phyloP scores from a whole-genome alignment of 768 basidiomycete genomes.

The Cubamyces sp. region DNA sequence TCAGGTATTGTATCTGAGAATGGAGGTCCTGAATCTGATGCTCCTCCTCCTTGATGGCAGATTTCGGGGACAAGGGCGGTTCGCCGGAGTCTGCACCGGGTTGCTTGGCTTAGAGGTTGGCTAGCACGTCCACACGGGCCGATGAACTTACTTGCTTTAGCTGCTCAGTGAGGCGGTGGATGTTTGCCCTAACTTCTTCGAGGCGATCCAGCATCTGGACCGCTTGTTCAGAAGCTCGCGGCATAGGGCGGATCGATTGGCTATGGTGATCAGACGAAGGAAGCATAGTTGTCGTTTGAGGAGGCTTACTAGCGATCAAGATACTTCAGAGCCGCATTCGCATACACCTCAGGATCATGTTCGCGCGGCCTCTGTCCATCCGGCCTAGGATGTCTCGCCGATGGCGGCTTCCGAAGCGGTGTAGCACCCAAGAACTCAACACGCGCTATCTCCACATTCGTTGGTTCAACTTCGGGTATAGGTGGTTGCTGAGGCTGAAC shows the following conservation, averaged over 20 bases:
- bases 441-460: slow-evolving; percentile 55
- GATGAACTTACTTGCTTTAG: slow-evolving; percentile 44
- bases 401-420: slow-evolving; percentile 56
- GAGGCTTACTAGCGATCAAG: slow-evolving; percentile 75
- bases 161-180: slow-evolving; percentile 39
- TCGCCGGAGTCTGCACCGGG: slow-evolving; percentile 30
- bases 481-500: slow-evolving; percentile 37
- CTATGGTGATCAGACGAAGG: slow-evolving; percentile 29
- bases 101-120: slow-evolving; percentile 32
- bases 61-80: slow-evolving; percentile 32
- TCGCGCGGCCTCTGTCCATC: slow-evolving; percentile 44
- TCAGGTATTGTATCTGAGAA: slow-evolving; percentile 44
- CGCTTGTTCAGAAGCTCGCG: slow-evolving; percentile 48
- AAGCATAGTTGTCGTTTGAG: neutral
- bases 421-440: slow-evolving; percentile 73
- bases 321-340: slow-evolving; percentile 74
- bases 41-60: slow-evolving; percentile 45
- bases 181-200: slow-evolving; percentile 40
- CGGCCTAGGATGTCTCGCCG: slow-evolving; percentile 42
- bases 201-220: slow-evolving; percentile 44
- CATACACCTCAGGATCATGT: slow-evolving; percentile 75
- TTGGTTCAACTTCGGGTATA: slow-evolving; percentile 32
- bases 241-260: slow-evolving; percentile 53
- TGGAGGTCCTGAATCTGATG: slow-evolving; percentile 47
- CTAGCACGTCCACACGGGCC: neutral